Percentiles rank a stretch among this genome's conserved stretches.
phyloP scores from a whole-genome alignment of 2,329 filamentous ascomycete genomes.

The Magnaporthiopsis incrustans region DNA sequence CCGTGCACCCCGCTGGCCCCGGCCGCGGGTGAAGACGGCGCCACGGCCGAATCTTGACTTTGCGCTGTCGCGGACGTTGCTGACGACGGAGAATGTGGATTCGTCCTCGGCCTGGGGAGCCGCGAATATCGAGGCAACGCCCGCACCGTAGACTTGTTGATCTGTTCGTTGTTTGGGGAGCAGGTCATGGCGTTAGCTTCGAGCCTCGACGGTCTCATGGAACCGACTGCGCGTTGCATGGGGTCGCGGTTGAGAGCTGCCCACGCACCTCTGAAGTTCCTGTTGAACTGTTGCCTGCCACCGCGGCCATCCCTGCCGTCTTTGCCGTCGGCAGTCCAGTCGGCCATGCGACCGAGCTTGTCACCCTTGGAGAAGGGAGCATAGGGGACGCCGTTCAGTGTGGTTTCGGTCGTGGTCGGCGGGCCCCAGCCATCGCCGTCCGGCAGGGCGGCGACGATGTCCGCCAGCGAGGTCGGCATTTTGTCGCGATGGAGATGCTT shows the following conservation, averaged over 20 bases:
- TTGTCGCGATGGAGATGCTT: background rate
- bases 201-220: background rate
- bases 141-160: constrained; percentile 93
- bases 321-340: constrained; percentile 92
- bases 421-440: constrained; percentile 84
- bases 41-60: constrained; percentile 86
- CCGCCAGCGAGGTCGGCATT: constrained; percentile 30
- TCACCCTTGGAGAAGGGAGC: constrained; percentile 98
- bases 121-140: constrained; percentile 78
- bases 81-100: constrained; percentile 94
- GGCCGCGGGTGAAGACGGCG: constrained; percentile 80
- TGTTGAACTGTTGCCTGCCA: constrained; percentile 81
- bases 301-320: constrained; percentile 64
- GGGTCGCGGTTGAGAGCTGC: background rate
- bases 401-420: constrained; percentile 72
- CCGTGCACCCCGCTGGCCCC: constrained; percentile 67
- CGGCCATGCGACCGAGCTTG: constrained; percentile 97
- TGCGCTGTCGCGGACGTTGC: constrained; percentile 79
- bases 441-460: constrained; percentile 64
- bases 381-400: constrained; percentile 89
- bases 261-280: constrained; percentile 77
- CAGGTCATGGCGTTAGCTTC: background rate
- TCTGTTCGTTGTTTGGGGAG: constrained; percentile 42
- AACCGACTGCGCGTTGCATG: background rate
- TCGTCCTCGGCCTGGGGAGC: constrained; percentile 92